phyloP scores from a whole-genome alignment of 257 asterid genomes.

The Rehmannia glutinosa region DNA sequence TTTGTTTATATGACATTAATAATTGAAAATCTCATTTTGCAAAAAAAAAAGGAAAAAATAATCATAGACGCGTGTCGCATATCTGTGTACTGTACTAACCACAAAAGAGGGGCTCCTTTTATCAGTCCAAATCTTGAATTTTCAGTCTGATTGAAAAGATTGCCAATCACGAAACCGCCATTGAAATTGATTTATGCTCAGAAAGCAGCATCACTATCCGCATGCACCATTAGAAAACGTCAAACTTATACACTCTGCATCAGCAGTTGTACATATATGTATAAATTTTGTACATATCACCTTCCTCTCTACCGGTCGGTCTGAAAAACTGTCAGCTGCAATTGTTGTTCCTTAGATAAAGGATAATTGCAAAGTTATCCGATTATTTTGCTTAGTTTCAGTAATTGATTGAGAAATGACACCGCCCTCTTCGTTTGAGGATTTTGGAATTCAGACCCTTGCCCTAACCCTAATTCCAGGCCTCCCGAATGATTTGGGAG shows the following conservation, averaged over 20 bases:
- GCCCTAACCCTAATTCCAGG: slow-evolving; percentile 66
- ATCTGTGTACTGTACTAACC: slow-evolving; percentile 7
- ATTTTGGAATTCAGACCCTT: slow-evolving; percentile 40
- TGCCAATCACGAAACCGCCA: slow-evolving; percentile 31
- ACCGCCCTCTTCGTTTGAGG: slow-evolving; percentile 42
- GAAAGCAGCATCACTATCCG: background rate
- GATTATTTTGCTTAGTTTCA: background rate
- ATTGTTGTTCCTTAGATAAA: background rate
- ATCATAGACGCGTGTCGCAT: slow-evolving; percentile 26
- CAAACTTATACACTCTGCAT: slow-evolving; percentile 18
- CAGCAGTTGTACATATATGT: slow-evolving; percentile 23
- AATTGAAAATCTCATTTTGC: background rate
- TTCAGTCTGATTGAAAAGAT: background rate
- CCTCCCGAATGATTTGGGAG: slow-evolving; percentile 77
- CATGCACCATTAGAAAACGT: slow-evolving; percentile 5
- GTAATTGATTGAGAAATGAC: slow-evolving; percentile 38
- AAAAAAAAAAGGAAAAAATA: no score
- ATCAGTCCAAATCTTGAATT: background rate
- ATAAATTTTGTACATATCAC: background rate
- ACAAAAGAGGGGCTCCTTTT: slow-evolving; percentile 11
- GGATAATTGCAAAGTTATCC: background rate
- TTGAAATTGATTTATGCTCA: background rate
- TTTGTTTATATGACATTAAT: no score
- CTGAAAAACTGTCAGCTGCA: slow-evolving; percentile 9
- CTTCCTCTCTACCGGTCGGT: slow-evolving; percentile 13